These are phyloP conservation scores for Tilletiaria anomala DNA, from an alignment of 1,284 basidiomycete species.

Conservation along the genomic window DNA sequence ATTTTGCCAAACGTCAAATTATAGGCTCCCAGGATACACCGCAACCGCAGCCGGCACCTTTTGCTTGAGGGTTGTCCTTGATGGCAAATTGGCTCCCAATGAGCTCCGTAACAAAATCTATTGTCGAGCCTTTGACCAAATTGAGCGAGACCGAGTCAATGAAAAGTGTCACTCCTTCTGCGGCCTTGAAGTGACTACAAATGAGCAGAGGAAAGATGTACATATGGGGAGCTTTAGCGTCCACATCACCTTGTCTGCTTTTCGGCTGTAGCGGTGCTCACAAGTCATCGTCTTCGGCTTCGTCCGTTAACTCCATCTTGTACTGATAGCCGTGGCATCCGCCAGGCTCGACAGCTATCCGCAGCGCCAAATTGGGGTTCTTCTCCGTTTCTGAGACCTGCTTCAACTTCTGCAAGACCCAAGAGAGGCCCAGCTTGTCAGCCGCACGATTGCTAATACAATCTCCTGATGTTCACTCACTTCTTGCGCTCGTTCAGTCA, in stretches of 20 bases:
- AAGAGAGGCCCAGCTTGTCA: not conserved
- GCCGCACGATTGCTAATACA: not conserved
- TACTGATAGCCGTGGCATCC: constrained; percentile 90
- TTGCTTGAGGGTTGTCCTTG: constrained; percentile 65
- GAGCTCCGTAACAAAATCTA: constrained; percentile 78
- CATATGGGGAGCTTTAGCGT: not conserved
- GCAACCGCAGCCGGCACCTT: constrained; percentile 72
- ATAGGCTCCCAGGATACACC: constrained; percentile 79
- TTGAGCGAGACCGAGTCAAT: constrained; percentile 67
- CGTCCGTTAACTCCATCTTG: constrained; percentile 59
- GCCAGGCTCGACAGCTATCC: constrained; percentile 69
- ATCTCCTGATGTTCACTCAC: too few species aligned
- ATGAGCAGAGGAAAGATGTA: not conserved
- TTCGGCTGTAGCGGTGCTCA: constrained; percentile 46
- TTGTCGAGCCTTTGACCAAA: constrained; percentile 63
- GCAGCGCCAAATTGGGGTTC: constrained; percentile 48
- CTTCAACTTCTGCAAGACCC: too few species aligned
- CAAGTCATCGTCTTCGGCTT: constrained; percentile 54
- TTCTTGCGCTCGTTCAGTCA: too few species aligned
- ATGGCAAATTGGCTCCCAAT: constrained; percentile 75
- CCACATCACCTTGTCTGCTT: too few species aligned
- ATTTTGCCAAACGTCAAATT: too few species aligned
- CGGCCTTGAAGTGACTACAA: constrained; percentile 52
- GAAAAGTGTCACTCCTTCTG: constrained; percentile 42
- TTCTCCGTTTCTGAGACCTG: too few species aligned